Base-by-base conservation (phyloP, 495 filamentous ascomycete genomes). In the Penicillium steckii region DNA sequence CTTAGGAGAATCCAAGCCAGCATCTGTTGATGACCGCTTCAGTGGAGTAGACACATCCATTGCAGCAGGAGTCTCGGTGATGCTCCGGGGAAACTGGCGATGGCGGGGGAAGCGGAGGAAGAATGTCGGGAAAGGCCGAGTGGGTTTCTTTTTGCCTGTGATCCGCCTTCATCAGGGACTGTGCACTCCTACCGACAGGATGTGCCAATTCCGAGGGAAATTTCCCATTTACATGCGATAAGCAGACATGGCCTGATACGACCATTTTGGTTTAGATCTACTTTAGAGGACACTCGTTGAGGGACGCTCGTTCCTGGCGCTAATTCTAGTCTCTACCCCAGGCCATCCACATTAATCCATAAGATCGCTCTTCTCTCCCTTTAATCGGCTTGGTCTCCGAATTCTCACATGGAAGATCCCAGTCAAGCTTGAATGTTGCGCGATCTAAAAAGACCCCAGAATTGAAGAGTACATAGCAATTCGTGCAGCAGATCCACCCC, bases 1-100 rank as follows among this genome's bases (percentile, higher is more conserved):
- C 23, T 52, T 62, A 35, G 69, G 66, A 1, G 63, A 63, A 19
- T 74, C 72, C 10, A 77, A 26, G 6, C 65, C 68, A 29, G 72
- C 73, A 30, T 73, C 72, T 42, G 62, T 67, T 10, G 72, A 69
- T 24, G 74, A 75, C 24, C 72, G 71, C 57, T 77, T 77, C 61
- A 69, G 66, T 44, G 62, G 62, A 52, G 62, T 60, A 18, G 50
- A 60, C 21, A 48, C 59, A 48, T 63, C 57, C 61, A 65, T 60
- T 45, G 50, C n/a, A 19, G 38, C 18, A 27, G n/a, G 44, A 35
- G 46, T 53, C 27, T 73, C 70, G 70, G 70, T 62, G 72, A 72
- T 73, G 44, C 72, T 75, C 72, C 72, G 72, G 65, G 52, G 42
- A 48, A 38, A 48, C 48, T 60, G 60, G 62, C 46, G 56, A 37